Base-by-base conservation (phyloP, 228 moss, liverwort and hornwort genomes). In the Sphagnum magellanicum region DNA sequence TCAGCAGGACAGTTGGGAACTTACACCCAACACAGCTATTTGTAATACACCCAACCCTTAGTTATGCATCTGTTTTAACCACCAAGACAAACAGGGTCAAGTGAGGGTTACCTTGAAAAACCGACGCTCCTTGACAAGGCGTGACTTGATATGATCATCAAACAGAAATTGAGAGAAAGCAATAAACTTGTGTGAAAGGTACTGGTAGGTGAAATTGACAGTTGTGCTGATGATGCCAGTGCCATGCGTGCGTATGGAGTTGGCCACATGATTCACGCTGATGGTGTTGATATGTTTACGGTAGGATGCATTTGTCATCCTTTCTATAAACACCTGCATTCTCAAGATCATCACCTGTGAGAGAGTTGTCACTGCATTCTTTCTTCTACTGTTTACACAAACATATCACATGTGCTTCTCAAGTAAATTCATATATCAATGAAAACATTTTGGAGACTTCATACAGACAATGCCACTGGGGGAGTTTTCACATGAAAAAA, bases 281-380 rank as follows among this genome's bases (percentile, higher is more conserved):
- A 98, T 91, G 51, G 93, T 98, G 74, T 98, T 98, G 70, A 98
- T 86, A 68, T 98, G 93, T 78, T 98, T 98, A 59, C 93, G 90
- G 75, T 83, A 90, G 63, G 83, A 75, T 57, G 97, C 97, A 86
- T 84, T 98, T 49, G 97, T 84, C 64, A 87, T 76, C 84, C 89
- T 85, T 75, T 98, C 97, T 73, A 98, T 89, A 71, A 98, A 98
- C 73, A 98, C 91, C 94, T 94, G 68, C 72, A 80, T 59, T 55
- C 55, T 8, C 8, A 55, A 12, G 55, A 8, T 55, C 53, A 57
- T 16, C 52, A 68, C 46, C 50, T 68, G 52, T 16, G 46, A 16
- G 46, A 55, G 8, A 16, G 15, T 68, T 16, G 51, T 53, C 48
- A 5, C 0, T 32, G 32, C 32, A 3, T 32, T 32, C 32, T 32